Evolutionary conservation across 345 rosid species (phyloP).

Genomic region (sweet orange (Citrus sinensis)): DVS_A1.0 CM039165.1:29513501-29514000

Average conservation of each 20-base stretch:
- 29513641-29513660: not conserved
- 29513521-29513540: not conserved
- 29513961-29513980: constrained; percentile 81
- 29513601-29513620: not conserved
- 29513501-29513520: not conserved
- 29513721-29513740: not conserved
- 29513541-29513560: not conserved
- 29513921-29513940: constrained; percentile 60
- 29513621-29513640: not conserved
- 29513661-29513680: not conserved
- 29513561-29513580: not conserved
- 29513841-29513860: constrained; percentile 97
- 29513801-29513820: constrained; percentile 1
- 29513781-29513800: not conserved
- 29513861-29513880: constrained; percentile 66
- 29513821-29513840: constrained; percentile 30
- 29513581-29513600: not conserved
- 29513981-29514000: not conserved
- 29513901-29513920: constrained; percentile 55
- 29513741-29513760: not conserved
- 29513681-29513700: not conserved
- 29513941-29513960: constrained; percentile 72
- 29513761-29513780: not conserved
- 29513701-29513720: not conserved
- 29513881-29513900: constrained; percentile 87